A percentile compares a stretch with the other conserved stretches of the same genome.
Conservation (phyloP, 441 rosid genomes). For the Adansonia gregorii region DNA sequence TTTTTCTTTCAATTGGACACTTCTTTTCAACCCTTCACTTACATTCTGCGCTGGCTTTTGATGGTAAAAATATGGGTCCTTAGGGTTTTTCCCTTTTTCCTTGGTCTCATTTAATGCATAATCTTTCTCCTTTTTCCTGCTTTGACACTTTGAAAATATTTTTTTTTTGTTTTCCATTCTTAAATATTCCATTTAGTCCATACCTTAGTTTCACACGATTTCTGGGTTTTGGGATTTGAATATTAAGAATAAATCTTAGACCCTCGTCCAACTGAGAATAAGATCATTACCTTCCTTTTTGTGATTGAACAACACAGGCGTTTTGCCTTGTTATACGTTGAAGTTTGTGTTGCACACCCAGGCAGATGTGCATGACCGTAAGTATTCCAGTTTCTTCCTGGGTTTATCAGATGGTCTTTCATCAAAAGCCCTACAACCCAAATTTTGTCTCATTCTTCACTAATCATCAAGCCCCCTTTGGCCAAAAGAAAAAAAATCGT, state of each 20-base stretch:
- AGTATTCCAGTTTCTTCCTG: slow-evolving; percentile 22
- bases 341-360: slow-evolving; percentile 48
- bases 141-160: slow-evolving; percentile 23
- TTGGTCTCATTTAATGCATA: slow-evolving; percentile 30
- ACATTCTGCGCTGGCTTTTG: slow-evolving; percentile 17
- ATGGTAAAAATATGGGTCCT: slow-evolving; percentile 39
- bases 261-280: slow-evolving; percentile 48
- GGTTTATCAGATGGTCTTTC: slow-evolving; percentile 24
- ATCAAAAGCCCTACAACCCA: slow-evolving; percentile 25
- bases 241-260: slow-evolving; percentile 33
- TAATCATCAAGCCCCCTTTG: not conserved
- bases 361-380: slow-evolving; percentile 36
- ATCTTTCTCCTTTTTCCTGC: slow-evolving; percentile 6
- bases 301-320: slow-evolving; percentile 65
- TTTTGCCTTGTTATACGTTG: slow-evolving; percentile 48
- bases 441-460: not conserved
- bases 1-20: slow-evolving; percentile 34
- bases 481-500: no score
- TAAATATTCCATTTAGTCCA: not conserved
- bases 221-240: slow-evolving; percentile 48
- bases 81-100: slow-evolving; percentile 45
- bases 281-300: slow-evolving; percentile 49
- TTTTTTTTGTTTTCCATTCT: not conserved
- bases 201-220: slow-evolving; percentile 44
- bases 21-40: slow-evolving; percentile 46